Conservation (phyloP, 768 basidiomycete species). For the Leccinum longicurvipes region DNA sequence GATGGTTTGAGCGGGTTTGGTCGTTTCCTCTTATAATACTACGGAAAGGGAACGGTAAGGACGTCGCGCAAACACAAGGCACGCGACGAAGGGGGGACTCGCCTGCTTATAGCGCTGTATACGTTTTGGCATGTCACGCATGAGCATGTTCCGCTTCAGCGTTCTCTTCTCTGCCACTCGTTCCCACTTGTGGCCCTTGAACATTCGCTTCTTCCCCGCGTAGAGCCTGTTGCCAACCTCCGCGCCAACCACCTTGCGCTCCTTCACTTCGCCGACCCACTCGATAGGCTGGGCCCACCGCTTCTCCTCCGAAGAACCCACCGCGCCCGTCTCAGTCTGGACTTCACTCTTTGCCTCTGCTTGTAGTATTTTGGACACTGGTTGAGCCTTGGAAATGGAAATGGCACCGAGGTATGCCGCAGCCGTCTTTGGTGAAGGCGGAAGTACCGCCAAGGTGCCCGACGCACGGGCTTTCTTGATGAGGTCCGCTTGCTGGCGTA, state of each 20-base stretch:
- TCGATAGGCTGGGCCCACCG: conserved; percentile 32
- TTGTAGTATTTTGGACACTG: conserved; percentile 4
- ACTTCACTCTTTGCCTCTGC: background rate
- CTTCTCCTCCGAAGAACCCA: background rate
- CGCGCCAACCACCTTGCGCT: conserved; percentile 44
- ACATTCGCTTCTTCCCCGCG: conserved; percentile 77
- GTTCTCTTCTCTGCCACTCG: conserved; percentile 47
- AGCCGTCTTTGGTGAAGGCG: conserved; percentile 61
- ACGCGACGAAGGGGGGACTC: conserved; percentile 25
- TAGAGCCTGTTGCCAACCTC: conserved; percentile 65
- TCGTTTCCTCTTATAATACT: conserved; percentile 38
- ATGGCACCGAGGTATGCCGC: conserved; percentile 23
- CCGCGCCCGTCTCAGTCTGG: background rate
- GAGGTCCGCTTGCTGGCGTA: conserved; percentile 74
- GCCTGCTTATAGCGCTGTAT: conserved; percentile 65
- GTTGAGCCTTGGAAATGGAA: conserved; percentile 15
- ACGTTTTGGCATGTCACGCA: conserved; percentile 69
- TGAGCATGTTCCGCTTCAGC: conserved; percentile 49
- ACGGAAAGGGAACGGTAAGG: background rate
- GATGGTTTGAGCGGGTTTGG: conserved; percentile 58
- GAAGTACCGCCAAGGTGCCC: conserved; percentile 56
- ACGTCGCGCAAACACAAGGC: background rate
- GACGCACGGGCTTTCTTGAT: conserved; percentile 64
- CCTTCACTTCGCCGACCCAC: conserved; percentile 40
- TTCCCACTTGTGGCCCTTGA: conserved; percentile 93